Base-by-base conservation (phyloP, 1,284 basidiomycete species). In the Fomitopsis pinicola region DNA sequence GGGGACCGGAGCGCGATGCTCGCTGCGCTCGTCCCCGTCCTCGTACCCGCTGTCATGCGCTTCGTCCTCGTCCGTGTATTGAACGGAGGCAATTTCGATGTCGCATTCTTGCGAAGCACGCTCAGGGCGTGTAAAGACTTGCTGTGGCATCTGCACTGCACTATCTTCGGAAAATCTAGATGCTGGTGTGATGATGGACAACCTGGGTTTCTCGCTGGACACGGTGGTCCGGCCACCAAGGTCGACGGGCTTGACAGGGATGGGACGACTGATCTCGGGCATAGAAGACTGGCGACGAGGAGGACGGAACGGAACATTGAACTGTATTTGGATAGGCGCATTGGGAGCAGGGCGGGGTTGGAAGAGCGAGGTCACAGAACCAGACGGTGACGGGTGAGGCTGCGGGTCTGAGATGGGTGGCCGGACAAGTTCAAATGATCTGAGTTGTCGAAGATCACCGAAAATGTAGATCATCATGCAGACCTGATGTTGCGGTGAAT, bases 391-490 rank as follows among this genome's bases (percentile, higher is more conserved):
- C 0, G 77, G 77, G 45, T 48, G 53, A 5, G 55, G 59, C 53
- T 79, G 71, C 5, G 83, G 82, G 56, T 78, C 79, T 0, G 84
- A 83, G 63, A 86, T 86, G 9, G 80, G 75, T 4, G 89, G 88
- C 26, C 88, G 80, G 0, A 81, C 74, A 35, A 92, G 82, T 70
- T 92, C 90, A 68, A 91, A 91, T 63, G 85, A 87, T 67, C 88
- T 83, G 17, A 92, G 79, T 68, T 92, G 91, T 9, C 90, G 80
- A 35, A 91, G 77, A 72, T 92, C 90, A n/a, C 90, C 90, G 68
- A 92, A 91, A 28, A 92, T 69, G 71, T 91, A 92, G 14, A 92
- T 84, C 71, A 89, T 88, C 63, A 92, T 81, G 66, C 75, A 77
- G 36, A 77, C 71, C 74, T 70, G 58, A 19, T 10, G 35, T 2